Base-by-base conservation (phyloP, 495 filamentous ascomycete genomes). In the Penicillium paxilli region DNA sequence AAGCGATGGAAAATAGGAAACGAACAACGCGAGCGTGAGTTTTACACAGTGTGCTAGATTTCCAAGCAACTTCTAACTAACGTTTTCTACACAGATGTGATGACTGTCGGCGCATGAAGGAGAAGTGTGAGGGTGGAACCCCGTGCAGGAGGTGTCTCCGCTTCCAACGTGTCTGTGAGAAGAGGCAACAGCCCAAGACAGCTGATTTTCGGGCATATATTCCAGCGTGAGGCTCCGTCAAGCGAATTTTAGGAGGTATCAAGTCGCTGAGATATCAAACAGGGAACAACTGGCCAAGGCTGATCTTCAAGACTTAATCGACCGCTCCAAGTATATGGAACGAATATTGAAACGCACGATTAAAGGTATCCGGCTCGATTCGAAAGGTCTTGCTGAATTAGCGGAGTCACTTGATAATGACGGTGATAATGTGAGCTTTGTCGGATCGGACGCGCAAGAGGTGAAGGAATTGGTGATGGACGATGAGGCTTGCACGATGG, bases 401-500 rank as follows among this genome's bases (percentile, higher is more conserved):
- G 66, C 60, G 1, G 55, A 61, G 10, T 35, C 57, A 8, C 52
- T 68, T 32, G 50, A 61, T 24, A 32, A 51, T 8, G 44, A 47
- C 24, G 23, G 41, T 24, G 40, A 32, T 30, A 49, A 40, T 40
- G 52, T 17, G 26, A 24, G 20, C 14, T 16, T 44, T 12, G 42
- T 50, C 14, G 51, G 19, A 3, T 51, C 55, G 11, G 56, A 63
- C 32, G 49, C 51, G 14, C 47, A 59, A 49, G 60, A 65, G 28
- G 33, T 53, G 7, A 54, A 58, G n/a, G 46, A 49, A 17, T 45
- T 63, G 19, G 47, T 44, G 7, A 64, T 69, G 45, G 57, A 69
- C 44, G 57, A 65, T 14, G 62, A 65, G 38, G 49, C 53, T 14
- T 70, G 63, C 52, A 70, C 64, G 4, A 70, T 70, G 44, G 59